phyloP scores from a whole-genome alignment of 176 grass and related monocot species.

The Cenchrus purpureus region DNA sequence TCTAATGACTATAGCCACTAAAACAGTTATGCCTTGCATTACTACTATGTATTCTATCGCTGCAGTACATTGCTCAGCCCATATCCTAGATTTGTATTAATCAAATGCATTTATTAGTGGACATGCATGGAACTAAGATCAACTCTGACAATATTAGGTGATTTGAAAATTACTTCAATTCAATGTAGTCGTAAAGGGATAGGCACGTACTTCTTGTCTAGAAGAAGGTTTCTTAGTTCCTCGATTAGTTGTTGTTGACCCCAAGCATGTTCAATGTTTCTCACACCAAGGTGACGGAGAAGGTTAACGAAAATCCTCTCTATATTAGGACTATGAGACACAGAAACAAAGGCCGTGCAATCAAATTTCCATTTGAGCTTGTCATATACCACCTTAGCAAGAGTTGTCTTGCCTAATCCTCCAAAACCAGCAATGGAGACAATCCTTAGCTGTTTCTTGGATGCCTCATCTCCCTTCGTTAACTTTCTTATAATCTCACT shows the following conservation, averaged over 20 bases:
- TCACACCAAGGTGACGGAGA: neutral
- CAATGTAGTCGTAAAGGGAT: too few relatives aligned
- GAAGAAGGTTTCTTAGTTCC: slow-evolving; percentile 4
- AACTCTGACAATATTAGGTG: too few relatives aligned
- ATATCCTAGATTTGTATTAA: too few relatives aligned
- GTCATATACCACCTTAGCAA: slow-evolving; percentile 3
- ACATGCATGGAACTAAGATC: too few relatives aligned
- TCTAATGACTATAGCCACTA: too few relatives aligned
- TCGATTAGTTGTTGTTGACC: neutral
- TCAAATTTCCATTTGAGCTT: neutral
- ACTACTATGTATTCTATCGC: too few relatives aligned
- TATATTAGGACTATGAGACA: neutral
- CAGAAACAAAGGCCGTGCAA: neutral
- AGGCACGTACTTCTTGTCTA: neutral
- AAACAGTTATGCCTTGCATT: too few relatives aligned
- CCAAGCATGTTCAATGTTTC: neutral
- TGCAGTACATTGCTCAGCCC: too few relatives aligned
- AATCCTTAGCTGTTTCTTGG: neutral
- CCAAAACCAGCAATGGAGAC: slow-evolving; percentile 27
- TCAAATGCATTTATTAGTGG: too few relatives aligned
- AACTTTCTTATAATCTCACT: neutral
- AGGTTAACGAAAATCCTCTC: neutral
- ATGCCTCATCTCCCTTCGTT: neutral
- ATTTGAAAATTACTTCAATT: too few relatives aligned
- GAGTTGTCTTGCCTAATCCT: slow-evolving; percentile 35